These are phyloP conservation scores for Pseudocercospora musae DNA, from an alignment of 2,329 filamentous ascomycete genomes.

Conservation along the genomic window DNA sequence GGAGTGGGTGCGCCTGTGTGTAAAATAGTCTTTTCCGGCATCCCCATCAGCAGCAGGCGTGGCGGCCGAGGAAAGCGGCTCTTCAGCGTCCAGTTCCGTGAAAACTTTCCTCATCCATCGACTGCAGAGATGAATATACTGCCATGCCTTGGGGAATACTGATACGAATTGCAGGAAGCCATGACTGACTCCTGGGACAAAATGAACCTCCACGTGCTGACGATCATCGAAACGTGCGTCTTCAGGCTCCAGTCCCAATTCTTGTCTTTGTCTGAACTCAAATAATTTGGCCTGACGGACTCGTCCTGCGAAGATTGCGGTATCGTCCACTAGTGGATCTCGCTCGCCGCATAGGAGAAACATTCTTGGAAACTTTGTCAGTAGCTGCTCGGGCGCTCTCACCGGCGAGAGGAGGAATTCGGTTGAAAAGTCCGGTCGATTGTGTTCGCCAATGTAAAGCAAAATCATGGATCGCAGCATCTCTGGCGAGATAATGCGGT, in stretches of 20 bases:
- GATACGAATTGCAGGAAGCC: constrained; percentile 90
- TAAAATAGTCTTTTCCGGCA: constrained; percentile 26
- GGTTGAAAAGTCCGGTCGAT: constrained; percentile 85
- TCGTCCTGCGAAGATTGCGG: constrained; percentile 88
- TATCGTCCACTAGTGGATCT: constrained; percentile 93
- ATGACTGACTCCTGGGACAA: constrained; percentile 87
- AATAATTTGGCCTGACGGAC: constrained; percentile 73
- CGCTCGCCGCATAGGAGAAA: constrained; percentile 94
- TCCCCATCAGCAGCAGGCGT: constrained; percentile 7
- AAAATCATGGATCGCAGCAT: constrained; percentile 99
- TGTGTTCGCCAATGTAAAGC: constrained; percentile 89
- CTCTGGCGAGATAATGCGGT: constrained; percentile 88
- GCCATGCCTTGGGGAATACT: constrained; percentile 87
- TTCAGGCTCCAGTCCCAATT: constrained; percentile 52
- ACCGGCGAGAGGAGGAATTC: constrained; percentile 90
- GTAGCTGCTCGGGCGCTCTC: constrained; percentile 77
- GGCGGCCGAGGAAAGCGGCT: constrained; percentile 21
- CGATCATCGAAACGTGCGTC: constrained; percentile 61
- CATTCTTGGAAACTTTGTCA: constrained; percentile 86
- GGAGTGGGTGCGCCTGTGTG: constrained; percentile 12
- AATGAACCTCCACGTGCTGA: constrained; percentile 65
- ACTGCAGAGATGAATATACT: constrained; percentile 74
- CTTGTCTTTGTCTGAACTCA: constrained; percentile 54
- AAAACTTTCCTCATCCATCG: constrained; percentile 82
- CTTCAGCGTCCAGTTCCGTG: constrained; percentile 43